Evolutionary conservation across 768 basidiomycete genomes (phyloP).

Genomic region (Crucibulum laeve): DNA sequence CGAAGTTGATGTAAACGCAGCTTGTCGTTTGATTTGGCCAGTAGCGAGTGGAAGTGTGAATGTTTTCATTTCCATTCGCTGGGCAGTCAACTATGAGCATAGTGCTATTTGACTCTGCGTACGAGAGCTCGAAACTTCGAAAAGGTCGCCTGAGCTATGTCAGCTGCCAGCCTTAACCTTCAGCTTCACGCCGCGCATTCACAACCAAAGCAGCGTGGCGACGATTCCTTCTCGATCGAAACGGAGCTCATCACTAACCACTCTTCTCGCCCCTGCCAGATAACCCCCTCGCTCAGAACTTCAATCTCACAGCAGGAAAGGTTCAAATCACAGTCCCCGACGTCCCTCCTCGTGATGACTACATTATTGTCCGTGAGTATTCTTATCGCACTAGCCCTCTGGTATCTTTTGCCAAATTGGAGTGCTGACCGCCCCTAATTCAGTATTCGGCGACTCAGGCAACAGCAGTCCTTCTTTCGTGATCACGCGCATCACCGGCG

Average conservation of each 20-base stretch:
- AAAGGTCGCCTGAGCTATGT: too few species aligned
- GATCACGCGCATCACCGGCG: constrained; percentile 45
- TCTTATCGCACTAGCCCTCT: not conserved
- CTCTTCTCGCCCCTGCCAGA: constrained; percentile 29
- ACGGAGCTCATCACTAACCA: not conserved
- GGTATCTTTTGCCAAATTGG: not conserved
- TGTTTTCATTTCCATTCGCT: too few species aligned
- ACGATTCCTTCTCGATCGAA: not conserved
- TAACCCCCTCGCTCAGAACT: constrained; percentile 50
- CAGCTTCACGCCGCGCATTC: too few species aligned
- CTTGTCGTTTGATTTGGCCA: too few species aligned
- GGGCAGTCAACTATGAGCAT: too few species aligned
- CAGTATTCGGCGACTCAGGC: constrained; percentile 69
- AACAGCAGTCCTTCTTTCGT: constrained; percentile 56
- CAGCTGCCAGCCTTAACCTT: too few species aligned
- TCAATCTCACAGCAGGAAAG: constrained; percentile 47
- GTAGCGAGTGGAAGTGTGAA: too few species aligned
- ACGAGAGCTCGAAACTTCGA: too few species aligned
- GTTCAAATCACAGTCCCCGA: constrained; percentile 50
- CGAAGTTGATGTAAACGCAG: too few species aligned
- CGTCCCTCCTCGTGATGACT: constrained; percentile 39
- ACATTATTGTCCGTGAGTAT: constrained; percentile 62
- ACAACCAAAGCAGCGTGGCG: too few species aligned
- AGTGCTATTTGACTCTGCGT: too few species aligned
- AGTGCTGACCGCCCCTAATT: not conserved